These are phyloP conservation scores for Moricandia moricandioides DNA, from an alignment of 345 rosid genomes.

Conservation along the genomic window DNA sequence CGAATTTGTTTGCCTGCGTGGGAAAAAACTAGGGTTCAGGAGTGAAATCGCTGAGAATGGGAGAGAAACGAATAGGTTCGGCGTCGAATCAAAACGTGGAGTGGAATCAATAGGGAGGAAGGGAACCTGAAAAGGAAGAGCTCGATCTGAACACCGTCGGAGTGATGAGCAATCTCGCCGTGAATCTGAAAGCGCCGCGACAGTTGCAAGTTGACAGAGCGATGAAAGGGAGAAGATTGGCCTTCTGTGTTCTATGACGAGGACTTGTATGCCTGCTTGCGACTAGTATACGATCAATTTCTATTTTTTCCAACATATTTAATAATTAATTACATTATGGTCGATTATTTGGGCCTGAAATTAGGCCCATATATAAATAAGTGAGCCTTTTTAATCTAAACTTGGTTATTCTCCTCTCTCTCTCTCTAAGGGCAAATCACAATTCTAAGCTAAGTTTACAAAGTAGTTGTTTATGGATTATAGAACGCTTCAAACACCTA, in stretches of 20 bases:
- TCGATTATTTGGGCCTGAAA: not conserved
- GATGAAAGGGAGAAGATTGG: not conserved
- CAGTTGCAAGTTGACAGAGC: constrained; percentile 18
- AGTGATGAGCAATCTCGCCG: constrained; percentile 14
- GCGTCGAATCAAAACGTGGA: not conserved
- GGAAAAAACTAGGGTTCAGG: constrained; percentile 29
- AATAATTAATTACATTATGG: not conserved
- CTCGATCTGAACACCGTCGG: not conserved
- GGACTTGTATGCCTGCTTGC: no score
- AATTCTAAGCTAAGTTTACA: no score
- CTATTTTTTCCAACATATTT: no score
- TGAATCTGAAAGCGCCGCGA: constrained; percentile 4
- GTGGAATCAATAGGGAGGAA: not conserved
- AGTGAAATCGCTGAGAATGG: constrained; percentile 1
- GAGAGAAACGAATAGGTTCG: constrained; percentile 7
- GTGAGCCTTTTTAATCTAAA: not conserved
- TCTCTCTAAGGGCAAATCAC: not conserved
- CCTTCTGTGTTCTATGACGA: no score
- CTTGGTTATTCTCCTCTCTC: no score
- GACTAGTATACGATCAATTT: no score
- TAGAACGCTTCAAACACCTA: no score
- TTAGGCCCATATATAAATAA: not conserved
- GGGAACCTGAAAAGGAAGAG: constrained; percentile 4
- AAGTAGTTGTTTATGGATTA: no score
- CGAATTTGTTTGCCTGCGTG: not conserved